These are phyloP conservation scores for Penicillium cosmopolitanum DNA, from an alignment of 495 filamentous ascomycete genomes.

Conservation along the genomic window DNA sequence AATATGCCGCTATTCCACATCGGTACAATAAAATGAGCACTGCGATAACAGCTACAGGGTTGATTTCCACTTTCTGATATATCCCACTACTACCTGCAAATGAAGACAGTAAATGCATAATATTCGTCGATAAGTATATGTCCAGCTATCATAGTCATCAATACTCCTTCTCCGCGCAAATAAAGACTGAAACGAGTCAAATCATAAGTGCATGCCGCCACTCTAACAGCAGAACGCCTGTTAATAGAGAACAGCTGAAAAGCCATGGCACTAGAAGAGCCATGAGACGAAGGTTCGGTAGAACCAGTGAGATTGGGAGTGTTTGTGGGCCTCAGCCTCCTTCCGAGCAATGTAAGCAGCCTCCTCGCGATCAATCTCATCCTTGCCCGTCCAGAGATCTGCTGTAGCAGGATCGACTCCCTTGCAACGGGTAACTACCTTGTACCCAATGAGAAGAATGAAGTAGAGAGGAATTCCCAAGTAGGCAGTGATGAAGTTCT, in stretches of 20 bases:
- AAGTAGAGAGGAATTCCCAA: slow-evolving; percentile 82
- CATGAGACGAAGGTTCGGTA: slow-evolving; percentile 67
- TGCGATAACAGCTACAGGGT: too few species aligned
- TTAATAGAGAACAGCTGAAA: not conserved
- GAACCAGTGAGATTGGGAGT: slow-evolving; percentile 50
- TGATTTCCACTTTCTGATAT: too few species aligned
- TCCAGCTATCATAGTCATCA: too few species aligned
- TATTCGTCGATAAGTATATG: too few species aligned
- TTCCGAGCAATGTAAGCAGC: slow-evolving; percentile 64
- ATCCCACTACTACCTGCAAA: too few species aligned
- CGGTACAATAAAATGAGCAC: too few species aligned
- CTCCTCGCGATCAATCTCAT: slow-evolving; percentile 74
- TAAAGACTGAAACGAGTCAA: not conserved
- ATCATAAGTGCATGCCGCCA: not conserved
- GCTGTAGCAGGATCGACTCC: slow-evolving; percentile 59
- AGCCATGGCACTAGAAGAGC: slow-evolving; percentile 56
- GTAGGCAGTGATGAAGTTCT: slow-evolving; percentile 81
- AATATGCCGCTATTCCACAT: too few species aligned
- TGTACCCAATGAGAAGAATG: slow-evolving; percentile 72
- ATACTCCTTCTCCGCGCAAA: too few species aligned
- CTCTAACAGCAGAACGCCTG: not conserved
- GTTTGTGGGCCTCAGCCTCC: slow-evolving; percentile 48
- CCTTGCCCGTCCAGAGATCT: slow-evolving; percentile 74
- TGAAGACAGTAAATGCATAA: too few species aligned
- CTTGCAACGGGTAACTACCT: slow-evolving; percentile 56